Conservation (phyloP, 1,139 yeast genomes). For the Yamadazyma trypodendri region DNA sequence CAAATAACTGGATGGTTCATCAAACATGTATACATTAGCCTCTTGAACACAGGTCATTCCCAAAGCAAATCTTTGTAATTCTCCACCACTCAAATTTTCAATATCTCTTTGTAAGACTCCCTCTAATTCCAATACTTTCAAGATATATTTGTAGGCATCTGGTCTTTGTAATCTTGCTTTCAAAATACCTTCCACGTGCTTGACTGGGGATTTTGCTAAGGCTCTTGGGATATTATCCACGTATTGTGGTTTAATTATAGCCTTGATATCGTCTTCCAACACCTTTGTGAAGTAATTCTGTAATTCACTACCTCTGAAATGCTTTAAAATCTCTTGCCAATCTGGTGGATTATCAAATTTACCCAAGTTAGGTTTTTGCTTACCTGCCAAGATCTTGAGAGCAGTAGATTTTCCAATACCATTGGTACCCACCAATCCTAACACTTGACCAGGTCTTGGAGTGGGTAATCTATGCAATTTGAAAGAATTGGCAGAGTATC, state of each 20-base stretch:
- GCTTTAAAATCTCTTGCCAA: slow-evolving; percentile 88
- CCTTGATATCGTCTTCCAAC: slow-evolving; percentile 88
- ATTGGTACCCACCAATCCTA: slow-evolving; percentile 96
- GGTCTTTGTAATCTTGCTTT: slow-evolving; percentile 70
- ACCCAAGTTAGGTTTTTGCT: slow-evolving; percentile 95
- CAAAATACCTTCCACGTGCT: slow-evolving; percentile 82
- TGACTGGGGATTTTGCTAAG: slow-evolving; percentile 79
- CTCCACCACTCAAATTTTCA: slow-evolving; percentile 93
- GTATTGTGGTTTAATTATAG: slow-evolving; percentile 96
- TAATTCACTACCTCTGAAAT: slow-evolving; percentile 95
- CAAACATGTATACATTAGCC: slow-evolving; percentile 97
- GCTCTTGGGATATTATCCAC: slow-evolving; percentile 97
- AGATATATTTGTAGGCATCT: slow-evolving; percentile 58
- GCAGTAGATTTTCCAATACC: slow-evolving; percentile 99
- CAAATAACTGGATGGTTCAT: slow-evolving; percentile 96
- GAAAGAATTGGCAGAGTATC: slow-evolving; percentile 97
- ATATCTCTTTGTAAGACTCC: slow-evolving; percentile 83
- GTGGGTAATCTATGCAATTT: slow-evolving; percentile 95
- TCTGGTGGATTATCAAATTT: slow-evolving; percentile 93
- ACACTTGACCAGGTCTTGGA: slow-evolving; percentile 98
- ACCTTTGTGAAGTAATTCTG: slow-evolving; percentile 94
- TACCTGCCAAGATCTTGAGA: slow-evolving; percentile 94
- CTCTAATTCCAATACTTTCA: slow-evolving; percentile 68
- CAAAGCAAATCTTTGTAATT: slow-evolving; percentile 95
- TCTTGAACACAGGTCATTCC: slow-evolving; percentile 95